A percentile compares a stretch with the other conserved stretches of the same genome.
phyloP scores from a whole-genome alignment of 345 rosid genomes.

The Erucastrum elatum region DNA sequence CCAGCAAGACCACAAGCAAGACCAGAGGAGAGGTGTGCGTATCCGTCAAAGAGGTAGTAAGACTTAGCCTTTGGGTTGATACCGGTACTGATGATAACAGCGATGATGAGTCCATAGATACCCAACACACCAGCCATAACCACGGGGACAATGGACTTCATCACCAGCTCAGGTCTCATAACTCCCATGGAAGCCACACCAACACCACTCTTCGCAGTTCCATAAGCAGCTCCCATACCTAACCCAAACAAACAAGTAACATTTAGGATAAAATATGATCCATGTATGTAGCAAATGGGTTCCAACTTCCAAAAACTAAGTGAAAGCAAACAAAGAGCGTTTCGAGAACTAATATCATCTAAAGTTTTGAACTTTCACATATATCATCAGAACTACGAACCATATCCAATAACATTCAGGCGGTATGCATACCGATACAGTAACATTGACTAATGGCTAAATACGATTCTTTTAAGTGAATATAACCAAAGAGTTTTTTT shows the following conservation, averaged over 20 bases:
- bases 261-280: background rate
- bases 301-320: background rate
- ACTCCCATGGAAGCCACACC: background rate
- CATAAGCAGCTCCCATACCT: background rate
- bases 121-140: background rate
- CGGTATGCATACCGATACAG: too few species aligned
- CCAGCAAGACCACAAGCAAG: background rate
- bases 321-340: background rate
- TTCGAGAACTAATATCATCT: background rate
- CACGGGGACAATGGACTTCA: background rate
- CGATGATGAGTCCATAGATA: background rate
- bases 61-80: background rate
- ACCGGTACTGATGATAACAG: background rate
- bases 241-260: background rate
- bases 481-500: too few species aligned
- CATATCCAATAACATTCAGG: too few species aligned
- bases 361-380: background rate
- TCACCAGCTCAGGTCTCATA: background rate
- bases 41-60: background rate
- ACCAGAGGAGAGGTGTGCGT: background rate
- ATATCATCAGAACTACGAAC: too few species aligned
- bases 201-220: background rate
- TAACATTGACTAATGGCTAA: too few species aligned
- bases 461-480: too few species aligned
- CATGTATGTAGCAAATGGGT: background rate